Evolutionary conservation across 371 early-diverging fungal species (phyloP).

Genomic region (Funneliformis caledonium): DNA sequence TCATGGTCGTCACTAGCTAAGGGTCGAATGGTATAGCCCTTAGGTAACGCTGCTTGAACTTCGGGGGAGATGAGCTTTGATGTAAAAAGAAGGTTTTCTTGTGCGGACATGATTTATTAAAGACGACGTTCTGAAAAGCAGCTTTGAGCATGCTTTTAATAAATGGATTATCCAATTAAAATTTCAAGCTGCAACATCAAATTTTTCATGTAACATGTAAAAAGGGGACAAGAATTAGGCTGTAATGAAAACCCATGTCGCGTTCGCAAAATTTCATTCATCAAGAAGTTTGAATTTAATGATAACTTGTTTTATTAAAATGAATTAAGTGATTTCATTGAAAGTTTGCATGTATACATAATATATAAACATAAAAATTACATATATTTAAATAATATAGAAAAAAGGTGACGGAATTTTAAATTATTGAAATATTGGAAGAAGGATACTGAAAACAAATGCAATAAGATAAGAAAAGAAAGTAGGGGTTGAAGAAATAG

Average conservation of each 20-base stretch:
- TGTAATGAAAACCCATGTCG: too few species aligned
- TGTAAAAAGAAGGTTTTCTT: slow-evolving; percentile 66
- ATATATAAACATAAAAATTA: background rate
- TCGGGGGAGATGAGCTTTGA: slow-evolving; percentile 73
- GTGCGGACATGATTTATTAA: background rate
- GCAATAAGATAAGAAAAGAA: background rate
- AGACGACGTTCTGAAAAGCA: too few species aligned
- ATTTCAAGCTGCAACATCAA: too few species aligned
- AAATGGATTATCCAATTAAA: too few species aligned
- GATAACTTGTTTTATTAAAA: too few species aligned
- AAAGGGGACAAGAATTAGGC: too few species aligned
- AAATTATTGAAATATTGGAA: background rate
- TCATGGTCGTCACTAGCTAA: slow-evolving; percentile 85
- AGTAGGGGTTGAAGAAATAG: background rate
- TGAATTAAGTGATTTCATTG: too few species aligned
- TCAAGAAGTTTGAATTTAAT: too few species aligned
- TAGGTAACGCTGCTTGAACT: slow-evolving; percentile 74
- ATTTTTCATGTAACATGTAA: too few species aligned
- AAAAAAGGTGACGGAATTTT: background rate
- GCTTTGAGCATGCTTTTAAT: too few species aligned
- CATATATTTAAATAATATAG: background rate
- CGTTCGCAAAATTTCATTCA: too few species aligned
- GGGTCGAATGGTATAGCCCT: slow-evolving; percentile 83
- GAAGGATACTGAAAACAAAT: background rate
- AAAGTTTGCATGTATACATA: too few species aligned